phyloP scores from a whole-genome alignment of 345 rosid species.

The Dipteronia dyeriana region DNA sequence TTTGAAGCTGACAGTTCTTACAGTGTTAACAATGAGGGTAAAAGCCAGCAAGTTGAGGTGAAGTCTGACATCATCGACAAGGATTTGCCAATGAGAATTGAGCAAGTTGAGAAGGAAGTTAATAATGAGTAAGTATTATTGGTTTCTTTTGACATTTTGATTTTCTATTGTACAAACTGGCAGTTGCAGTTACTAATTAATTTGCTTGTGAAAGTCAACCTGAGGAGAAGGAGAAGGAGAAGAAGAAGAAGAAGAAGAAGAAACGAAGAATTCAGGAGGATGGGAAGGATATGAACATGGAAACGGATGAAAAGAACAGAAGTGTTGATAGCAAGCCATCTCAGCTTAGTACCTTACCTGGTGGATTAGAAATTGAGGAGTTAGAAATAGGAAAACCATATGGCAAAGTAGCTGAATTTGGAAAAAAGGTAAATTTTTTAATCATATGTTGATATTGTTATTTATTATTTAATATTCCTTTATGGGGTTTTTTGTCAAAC shows the following conservation, averaged over 20 bases:
- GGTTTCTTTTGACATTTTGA: constrained; percentile 11
- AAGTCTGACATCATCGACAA: constrained; percentile 7
- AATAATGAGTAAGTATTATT: constrained; percentile 25
- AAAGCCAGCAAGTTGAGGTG: constrained; percentile 5
- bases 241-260: constrained; percentile 31
- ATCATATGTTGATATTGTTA: not conserved
- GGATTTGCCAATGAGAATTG: constrained; percentile 5
- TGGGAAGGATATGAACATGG: constrained; percentile 21
- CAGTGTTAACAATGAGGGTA: not conserved
- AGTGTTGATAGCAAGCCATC: constrained; percentile 25
- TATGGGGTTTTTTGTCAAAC: not conserved
- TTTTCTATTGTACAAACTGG: not conserved
- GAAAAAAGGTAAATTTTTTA: constrained; percentile 46
- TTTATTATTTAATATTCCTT: not conserved
- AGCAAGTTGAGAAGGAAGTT: constrained; percentile 32
- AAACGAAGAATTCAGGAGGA: constrained; percentile 16
- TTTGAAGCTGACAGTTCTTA: constrained; percentile 5
- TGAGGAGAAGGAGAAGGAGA: constrained; percentile 39
- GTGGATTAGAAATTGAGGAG: constrained; percentile 47
- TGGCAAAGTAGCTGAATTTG: constrained; percentile 46
- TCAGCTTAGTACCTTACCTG: constrained; percentile 27
- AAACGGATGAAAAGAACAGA: constrained; percentile 1
- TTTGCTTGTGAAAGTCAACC: constrained; percentile 16
- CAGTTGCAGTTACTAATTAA: not conserved
- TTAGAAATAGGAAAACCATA: constrained; percentile 42